phyloP scores from a whole-genome alignment of 306 rosid genomes.

The Pterocarpus santalinus region DNA sequence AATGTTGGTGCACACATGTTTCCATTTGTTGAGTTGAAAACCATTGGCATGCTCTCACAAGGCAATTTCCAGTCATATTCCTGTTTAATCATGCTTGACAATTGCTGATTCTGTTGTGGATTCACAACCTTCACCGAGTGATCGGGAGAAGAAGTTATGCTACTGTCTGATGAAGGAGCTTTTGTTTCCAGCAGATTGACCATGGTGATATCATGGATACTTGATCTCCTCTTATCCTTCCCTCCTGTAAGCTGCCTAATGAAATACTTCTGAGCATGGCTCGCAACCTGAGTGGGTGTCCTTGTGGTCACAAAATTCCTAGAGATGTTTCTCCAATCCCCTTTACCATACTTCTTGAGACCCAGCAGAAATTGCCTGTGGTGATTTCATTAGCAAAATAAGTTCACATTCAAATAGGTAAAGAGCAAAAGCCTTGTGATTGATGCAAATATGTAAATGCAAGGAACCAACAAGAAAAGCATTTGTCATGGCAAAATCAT shows the following conservation, averaged over 20 bases:
- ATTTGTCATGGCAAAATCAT: constrained; percentile 32
- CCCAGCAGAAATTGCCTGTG: constrained; percentile 90
- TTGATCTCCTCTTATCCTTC: constrained; percentile 91
- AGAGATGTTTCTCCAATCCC: constrained; percentile 95
- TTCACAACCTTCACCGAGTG: constrained; percentile 46
- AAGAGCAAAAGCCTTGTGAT: neutral
- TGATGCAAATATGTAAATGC: constrained; percentile 29
- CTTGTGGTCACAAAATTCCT: constrained; percentile 85
- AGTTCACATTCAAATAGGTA: constrained; percentile 26
- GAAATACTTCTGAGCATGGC: constrained; percentile 96
- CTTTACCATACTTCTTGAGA: constrained; percentile 91
- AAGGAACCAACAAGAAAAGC: constrained; percentile 37
- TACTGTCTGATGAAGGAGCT: constrained; percentile 55
- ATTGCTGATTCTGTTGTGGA: constrained; percentile 52
- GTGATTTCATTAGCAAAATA: constrained; percentile 32
- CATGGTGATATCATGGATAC: constrained; percentile 93
- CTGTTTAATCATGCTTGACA: neutral
- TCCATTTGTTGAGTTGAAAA: constrained; percentile 56
- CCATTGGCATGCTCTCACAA: constrained; percentile 52
- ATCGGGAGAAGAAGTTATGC: constrained; percentile 47
- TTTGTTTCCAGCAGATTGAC: constrained; percentile 66
- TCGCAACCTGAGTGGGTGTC: constrained; percentile 93
- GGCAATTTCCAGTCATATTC: no score
- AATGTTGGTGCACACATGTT: constrained; percentile 58
- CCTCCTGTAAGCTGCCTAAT: constrained; percentile 79